Conservation (phyloP, 768 basidiomycete genomes). For the Leccinum fibrillosum region DNA sequence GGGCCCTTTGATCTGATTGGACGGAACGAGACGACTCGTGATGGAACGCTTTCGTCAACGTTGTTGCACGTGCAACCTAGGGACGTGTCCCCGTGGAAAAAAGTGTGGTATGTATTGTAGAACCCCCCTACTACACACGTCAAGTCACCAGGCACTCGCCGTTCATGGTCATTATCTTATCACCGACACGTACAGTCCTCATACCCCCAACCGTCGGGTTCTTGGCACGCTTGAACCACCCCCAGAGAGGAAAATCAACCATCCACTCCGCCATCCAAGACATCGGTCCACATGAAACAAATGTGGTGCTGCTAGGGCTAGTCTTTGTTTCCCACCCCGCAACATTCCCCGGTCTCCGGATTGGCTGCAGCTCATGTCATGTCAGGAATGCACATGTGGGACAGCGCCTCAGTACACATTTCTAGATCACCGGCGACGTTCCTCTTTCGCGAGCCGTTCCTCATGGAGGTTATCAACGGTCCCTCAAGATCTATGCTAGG, state of each 20-base stretch:
- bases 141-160: not conserved
- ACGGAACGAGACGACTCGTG: not conserved
- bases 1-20: not conserved
- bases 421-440: slow-evolving; percentile 13
- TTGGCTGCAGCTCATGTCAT: not conserved
- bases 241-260: slow-evolving; percentile 5
- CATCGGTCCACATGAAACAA: not conserved
- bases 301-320: not conserved
- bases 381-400: slow-evolving; percentile 16
- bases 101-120: not conserved
- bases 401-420: slow-evolving; percentile 26
- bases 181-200: slow-evolving; percentile 8
- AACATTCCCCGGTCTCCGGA: slow-evolving; percentile 18
- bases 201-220: not conserved
- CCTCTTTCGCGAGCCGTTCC: slow-evolving; percentile 22
- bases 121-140: not conserved
- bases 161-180: not conserved
- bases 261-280: not conserved
- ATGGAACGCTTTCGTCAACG: not conserved
- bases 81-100: slow-evolving; percentile 9
- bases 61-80: slow-evolving; percentile 2
- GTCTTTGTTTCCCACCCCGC: slow-evolving; percentile 23
- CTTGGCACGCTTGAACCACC: slow-evolving; percentile 19
- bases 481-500: not conserved
- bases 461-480: slow-evolving; percentile 13